These are phyloP conservation scores for Saccharomyces jurei DNA, from an alignment of 805 yeast genomes.

Conservation along the genomic window DNA sequence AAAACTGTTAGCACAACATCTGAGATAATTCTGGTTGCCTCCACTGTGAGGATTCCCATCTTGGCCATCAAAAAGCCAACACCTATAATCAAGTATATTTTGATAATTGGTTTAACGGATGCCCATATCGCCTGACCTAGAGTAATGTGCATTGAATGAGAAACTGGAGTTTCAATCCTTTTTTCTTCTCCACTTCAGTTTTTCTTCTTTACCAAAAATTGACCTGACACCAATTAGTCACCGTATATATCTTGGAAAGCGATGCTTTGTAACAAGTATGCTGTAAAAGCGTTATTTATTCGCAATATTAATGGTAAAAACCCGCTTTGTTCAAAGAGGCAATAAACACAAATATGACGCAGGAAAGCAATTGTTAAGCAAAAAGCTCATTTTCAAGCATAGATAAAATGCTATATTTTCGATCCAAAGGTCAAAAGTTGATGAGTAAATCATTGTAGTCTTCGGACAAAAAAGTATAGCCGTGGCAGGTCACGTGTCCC, in stretches of 20 bases:
- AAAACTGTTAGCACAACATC: slow-evolving; percentile 54
- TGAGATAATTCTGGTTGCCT: slow-evolving; percentile 55
- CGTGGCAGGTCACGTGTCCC: neutral
- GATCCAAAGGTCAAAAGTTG: neutral
- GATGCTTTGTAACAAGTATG: neutral
- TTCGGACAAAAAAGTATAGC: neutral
- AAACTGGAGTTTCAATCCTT: neutral
- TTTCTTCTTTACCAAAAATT: neutral
- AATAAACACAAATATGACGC: neutral
- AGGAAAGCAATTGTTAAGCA: neutral
- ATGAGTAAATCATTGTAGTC: neutral
- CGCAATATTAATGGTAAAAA: neutral
- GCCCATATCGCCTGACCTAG: slow-evolving; percentile 33
- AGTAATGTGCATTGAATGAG: slow-evolving; percentile 13
- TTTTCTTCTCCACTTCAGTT: neutral
- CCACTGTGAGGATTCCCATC: slow-evolving; percentile 49
- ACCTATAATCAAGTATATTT: slow-evolving; percentile 63
- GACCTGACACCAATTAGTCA: neutral
- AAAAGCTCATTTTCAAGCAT: neutral
- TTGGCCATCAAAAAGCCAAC: slow-evolving; percentile 61
- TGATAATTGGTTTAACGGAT: slow-evolving; percentile 68
- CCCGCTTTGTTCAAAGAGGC: neutral
- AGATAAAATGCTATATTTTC: neutral
- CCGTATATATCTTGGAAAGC: neutral
- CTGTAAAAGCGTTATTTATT: neutral